A percentile compares a stretch with the other conserved stretches of the same genome.
Conservation (phyloP, 2,329 filamentous ascomycete genomes). For the Fusarium mangiferae region DNA sequence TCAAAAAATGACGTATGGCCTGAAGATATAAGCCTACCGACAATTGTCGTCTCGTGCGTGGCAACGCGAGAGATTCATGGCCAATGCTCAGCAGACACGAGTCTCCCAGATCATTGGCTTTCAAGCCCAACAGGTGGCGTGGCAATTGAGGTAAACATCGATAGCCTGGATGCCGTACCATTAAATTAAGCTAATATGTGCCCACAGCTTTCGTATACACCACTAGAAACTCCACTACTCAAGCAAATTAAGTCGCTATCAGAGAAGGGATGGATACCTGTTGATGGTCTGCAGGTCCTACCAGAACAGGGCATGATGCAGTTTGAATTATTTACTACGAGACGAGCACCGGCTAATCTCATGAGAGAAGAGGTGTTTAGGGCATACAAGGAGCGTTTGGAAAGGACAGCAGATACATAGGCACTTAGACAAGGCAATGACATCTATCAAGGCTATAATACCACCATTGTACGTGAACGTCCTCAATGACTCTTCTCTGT, state of each 20-base stretch:
- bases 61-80: not conserved
- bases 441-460: not conserved
- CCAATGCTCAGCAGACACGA: not conserved
- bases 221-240: not conserved
- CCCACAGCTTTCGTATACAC: not conserved
- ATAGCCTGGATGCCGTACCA: no score
- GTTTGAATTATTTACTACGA: conserved; percentile 9
- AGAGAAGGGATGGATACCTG: conserved; percentile 7
- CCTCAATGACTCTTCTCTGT: accelerated
- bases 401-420: not conserved
- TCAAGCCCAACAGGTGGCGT: conserved; percentile 8
- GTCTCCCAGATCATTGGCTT: not conserved
- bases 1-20: not conserved
- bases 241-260: not conserved
- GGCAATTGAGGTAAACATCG: not conserved
- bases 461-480: accelerated
- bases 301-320: conserved; percentile 24
- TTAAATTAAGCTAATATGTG: not conserved
- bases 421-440: not conserved
- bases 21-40: not conserved
- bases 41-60: not conserved
- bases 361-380: not conserved
- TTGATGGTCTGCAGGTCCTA: conserved; percentile 8
- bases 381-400: not conserved
- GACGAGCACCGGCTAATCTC: not conserved